Percentiles rank a stretch among this genome's conserved stretches.
Conservation (phyloP, 495 filamentous ascomycete genomes). For the Penicillium ucsense region DNA sequence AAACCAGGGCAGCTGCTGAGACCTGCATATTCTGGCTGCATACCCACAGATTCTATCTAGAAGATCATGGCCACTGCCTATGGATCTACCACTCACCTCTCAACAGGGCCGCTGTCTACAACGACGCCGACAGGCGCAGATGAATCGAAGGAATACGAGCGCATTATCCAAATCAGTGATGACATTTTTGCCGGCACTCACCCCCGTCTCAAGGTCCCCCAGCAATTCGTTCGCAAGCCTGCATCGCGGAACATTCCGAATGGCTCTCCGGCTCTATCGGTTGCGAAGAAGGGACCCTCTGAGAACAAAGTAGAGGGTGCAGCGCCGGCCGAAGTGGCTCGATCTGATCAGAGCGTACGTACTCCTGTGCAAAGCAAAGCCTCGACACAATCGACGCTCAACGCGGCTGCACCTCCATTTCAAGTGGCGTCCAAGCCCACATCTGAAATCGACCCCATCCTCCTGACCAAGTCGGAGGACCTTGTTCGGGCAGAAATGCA, state of each 20-base stretch:
- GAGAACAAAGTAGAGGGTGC: conserved; percentile 18
- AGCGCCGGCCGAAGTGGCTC: conserved; percentile 18
- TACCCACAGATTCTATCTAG: background rate
- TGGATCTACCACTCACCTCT: conserved; percentile 25
- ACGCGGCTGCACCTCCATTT: conserved; percentile 22
- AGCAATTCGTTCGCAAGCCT: conserved; percentile 46
- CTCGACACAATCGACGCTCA: conserved; percentile 10
- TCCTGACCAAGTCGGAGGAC: conserved; percentile 76
- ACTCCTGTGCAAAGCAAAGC: conserved; percentile 23
- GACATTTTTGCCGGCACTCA: conserved; percentile 66
- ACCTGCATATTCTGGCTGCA: background rate
- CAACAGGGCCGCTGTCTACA: conserved; percentile 22
- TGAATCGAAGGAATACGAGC: conserved; percentile 52
- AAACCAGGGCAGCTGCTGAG: background rate
- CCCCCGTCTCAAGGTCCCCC: conserved; percentile 60
- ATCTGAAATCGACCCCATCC: conserved; percentile 62
- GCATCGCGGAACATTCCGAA: conserved; percentile 22
- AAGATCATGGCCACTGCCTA: conserved; percentile 30
- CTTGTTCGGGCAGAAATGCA: conserved; percentile 74
- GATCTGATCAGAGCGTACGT: conserved; percentile 18
- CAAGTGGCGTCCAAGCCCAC: conserved; percentile 30
- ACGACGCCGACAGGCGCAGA: conserved; percentile 20
- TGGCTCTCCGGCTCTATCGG: conserved; percentile 12
- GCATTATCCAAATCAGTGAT: conserved; percentile 67
- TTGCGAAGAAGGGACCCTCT: conserved; percentile 16